A percentile compares a stretch with the other conserved stretches of the same genome.
Conservation (phyloP, 305 asterid genomes). For the Vinca major region DNA sequence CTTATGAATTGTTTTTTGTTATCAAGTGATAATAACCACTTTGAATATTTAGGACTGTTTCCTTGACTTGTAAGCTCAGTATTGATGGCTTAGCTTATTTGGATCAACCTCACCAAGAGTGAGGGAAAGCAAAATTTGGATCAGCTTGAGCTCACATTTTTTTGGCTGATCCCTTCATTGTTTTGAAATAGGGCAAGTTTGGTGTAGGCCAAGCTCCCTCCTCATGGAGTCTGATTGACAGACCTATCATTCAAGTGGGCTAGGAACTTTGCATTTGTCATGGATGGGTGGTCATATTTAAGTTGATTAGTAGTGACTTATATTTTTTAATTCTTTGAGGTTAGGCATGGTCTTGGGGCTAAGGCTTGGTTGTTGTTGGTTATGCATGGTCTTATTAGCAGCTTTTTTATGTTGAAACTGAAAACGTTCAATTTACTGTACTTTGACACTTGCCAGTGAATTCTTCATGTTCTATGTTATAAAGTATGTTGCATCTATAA, state of each 20-base stretch:
- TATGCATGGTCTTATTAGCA: neutral
- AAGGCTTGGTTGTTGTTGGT: neutral
- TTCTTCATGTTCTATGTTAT: neutral
- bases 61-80: neutral
- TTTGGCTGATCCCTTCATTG: neutral
- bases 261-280: too few relatives aligned
- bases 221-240: too few relatives aligned
- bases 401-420: neutral
- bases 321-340: too few relatives aligned
- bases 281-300: too few relatives aligned
- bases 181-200: too few relatives aligned
- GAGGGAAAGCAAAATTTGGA: too few relatives aligned
- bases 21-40: neutral
- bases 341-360: too few relatives aligned
- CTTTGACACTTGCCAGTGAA: neutral
- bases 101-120: too few relatives aligned
- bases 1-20: neutral
- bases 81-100: neutral
- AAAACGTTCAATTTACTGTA: neutral
- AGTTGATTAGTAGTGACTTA: too few relatives aligned
- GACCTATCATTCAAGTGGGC: too few relatives aligned
- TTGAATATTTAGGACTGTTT: neutral
- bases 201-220: too few relatives aligned
- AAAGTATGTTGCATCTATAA: neutral
- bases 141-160: neutral